These are phyloP conservation scores for Patellifolia procumbens DNA, from an alignment of 179 eudicot species.

Conservation along the genomic window DNA sequence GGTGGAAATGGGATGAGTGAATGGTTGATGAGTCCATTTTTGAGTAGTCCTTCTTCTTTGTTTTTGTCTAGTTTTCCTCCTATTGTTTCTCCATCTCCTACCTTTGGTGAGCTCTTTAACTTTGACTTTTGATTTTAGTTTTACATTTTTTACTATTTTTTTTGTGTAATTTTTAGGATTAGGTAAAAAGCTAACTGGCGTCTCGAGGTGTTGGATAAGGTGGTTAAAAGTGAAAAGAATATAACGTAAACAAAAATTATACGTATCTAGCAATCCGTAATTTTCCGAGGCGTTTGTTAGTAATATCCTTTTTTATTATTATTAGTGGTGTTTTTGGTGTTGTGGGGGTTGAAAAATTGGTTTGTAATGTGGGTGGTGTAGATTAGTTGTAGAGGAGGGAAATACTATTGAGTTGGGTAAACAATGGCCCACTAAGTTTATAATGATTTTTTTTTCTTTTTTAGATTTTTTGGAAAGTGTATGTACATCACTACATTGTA, in stretches of 20 bases:
- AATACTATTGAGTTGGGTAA: conserved; percentile 5
- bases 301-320: too few species aligned
- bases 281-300: too few species aligned
- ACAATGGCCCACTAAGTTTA: neutral
- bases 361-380: neutral
- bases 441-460: neutral
- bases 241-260: too few species aligned
- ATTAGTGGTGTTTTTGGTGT: neutral
- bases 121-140: conserved; percentile 46
- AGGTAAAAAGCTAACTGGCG: too few species aligned
- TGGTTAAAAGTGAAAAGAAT: too few species aligned
- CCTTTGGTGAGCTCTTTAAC: conserved; percentile 44
- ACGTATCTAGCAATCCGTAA: too few species aligned
- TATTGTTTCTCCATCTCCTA: conserved; percentile 51
- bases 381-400: neutral
- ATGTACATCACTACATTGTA: neutral
- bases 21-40: conserved; percentile 45
- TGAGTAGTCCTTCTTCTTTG: conserved; percentile 50
- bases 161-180: neutral
- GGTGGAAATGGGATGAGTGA: too few species aligned
- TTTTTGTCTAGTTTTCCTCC: conserved; percentile 33
- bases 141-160: neutral
- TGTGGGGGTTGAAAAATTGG: neutral
- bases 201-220: too few species aligned
- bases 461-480: neutral